Evolutionary conservation across 139 green algal genomes (phyloP), one percentile per base, ranked within the genome.

Genomic region (Volvox africanus): DNA sequence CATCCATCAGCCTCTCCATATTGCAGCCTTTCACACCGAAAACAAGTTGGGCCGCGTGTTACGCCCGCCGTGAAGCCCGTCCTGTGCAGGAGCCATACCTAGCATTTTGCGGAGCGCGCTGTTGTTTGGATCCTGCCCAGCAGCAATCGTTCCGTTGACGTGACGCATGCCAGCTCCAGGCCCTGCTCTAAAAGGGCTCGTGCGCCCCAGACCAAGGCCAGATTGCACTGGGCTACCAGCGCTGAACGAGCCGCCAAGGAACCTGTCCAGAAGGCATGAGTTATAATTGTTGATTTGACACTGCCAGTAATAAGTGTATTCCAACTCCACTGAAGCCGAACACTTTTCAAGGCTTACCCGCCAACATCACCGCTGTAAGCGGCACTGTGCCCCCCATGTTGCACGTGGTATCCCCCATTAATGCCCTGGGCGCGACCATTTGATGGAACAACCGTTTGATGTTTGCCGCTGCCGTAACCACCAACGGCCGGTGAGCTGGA

Each of bases 61-160:
- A 21, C 69, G 69, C 0, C 69, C 69, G 19, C 44, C 44, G 16
- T 12, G 26, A 55, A 55, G 44, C 44, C 44, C 44, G 44, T 55
- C 9, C 50, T 90, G 71, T 22, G 86, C 50, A 0, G 71, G 71
- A 22, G 86, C 71, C 86, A 90, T 90, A 32, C 86, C 86, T 3
- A 90, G 73, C 69, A 90, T 83, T 55, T 83, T 90, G 0, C 86
- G 86, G 65, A 90, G 86, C 20, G 68, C 84, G 69, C 81, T 89
- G 84, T 88, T 88, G 83, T 86, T 28, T 26, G 50, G 80, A 61
- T 89, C 84, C 84, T 89, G 84, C 36, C 68, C n/a, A 0, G 17
- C 44, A 21, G 21, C 28, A 0, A 2, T 18, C 17, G 16, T 44
- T 28, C 50, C 73, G 12, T 32, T 55, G 22, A 50, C 50, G 13